These are phyloP conservation scores for Globisporangium nunn DNA, from an alignment of 352 stramenopile genomes.

Conservation along the genomic window DNA sequence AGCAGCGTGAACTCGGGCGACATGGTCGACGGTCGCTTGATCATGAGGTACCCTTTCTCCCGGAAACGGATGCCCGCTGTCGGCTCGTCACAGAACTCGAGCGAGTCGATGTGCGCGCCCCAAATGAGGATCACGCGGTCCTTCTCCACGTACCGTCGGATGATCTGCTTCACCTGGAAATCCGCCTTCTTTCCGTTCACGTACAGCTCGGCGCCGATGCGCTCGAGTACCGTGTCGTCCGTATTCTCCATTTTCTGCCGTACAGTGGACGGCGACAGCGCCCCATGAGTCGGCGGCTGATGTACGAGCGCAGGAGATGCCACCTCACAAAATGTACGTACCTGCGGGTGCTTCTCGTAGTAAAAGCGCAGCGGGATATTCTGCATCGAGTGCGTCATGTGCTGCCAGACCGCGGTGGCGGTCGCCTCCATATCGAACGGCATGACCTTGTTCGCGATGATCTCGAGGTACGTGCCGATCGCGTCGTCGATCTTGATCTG, in stretches of 20 bases:
- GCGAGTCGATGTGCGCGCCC: slow-evolving; percentile 40
- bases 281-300: too few relatives aligned
- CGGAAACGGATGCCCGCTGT: slow-evolving; percentile 37
- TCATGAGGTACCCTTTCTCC: slow-evolving; percentile 48
- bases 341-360: slow-evolving; percentile 45
- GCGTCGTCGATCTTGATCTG: slow-evolving; percentile 6
- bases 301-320: too few relatives aligned
- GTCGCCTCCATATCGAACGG: slow-evolving; percentile 32
- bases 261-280: too few relatives aligned
- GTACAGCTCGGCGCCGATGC: slow-evolving; percentile 42
- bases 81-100: slow-evolving; percentile 39
- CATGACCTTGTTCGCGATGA: slow-evolving; percentile 28
- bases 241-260: slow-evolving; percentile 8
- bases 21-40: slow-evolving; percentile 31
- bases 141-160: slow-evolving; percentile 37
- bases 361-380: slow-evolving; percentile 7
- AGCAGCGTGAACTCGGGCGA: slow-evolving; percentile 31
- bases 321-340: slow-evolving; percentile 1
- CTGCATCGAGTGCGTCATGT: slow-evolving; percentile 18
- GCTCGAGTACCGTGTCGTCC: slow-evolving; percentile 57
- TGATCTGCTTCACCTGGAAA: slow-evolving; percentile 48
- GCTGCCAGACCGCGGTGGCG: slow-evolving; percentile 29
- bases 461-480: slow-evolving; percentile 27
- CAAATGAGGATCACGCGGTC: slow-evolving; percentile 45
- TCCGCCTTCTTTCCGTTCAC: slow-evolving; percentile 38